These are phyloP conservation scores for Metschnikowia anglica DNA, from an alignment of 805 yeast genomes.

Conservation along the genomic window DNA sequence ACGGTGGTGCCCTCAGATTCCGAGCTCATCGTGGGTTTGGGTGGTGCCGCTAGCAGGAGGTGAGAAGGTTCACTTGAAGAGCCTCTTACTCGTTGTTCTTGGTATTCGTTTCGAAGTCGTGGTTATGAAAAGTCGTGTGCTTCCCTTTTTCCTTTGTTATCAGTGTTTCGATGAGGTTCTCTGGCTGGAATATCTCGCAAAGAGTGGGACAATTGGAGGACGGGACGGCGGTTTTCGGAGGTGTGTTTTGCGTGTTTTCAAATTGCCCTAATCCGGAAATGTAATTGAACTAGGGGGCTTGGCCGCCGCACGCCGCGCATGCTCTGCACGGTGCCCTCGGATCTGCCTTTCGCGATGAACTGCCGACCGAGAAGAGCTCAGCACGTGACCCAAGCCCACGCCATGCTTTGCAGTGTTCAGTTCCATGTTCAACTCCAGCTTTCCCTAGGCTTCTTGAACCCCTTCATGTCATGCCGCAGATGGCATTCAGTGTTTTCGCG, in stretches of 20 bases:
- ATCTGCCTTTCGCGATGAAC: background rate
- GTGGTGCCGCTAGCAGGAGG: no score
- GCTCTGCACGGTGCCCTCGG: background rate
- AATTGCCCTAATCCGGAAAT: slow-evolving; percentile 2
- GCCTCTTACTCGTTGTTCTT: no score
- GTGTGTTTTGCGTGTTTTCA: slow-evolving; percentile 1
- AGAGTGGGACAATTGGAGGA: background rate
- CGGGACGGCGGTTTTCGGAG: background rate
- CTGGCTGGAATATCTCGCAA: no score
- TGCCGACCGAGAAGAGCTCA: background rate
- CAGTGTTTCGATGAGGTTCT: no score
- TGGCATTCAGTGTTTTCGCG: slow-evolving; percentile 9
- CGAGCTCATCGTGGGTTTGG: no score
- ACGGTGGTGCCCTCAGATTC: background rate
- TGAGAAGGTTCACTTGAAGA: no score
- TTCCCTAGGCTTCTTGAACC: background rate
- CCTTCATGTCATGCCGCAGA: slow-evolving; percentile 9
- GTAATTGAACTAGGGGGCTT: slow-evolving; percentile 1
- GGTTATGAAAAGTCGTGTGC: no score
- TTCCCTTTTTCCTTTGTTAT: no score
- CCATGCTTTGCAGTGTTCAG: background rate
- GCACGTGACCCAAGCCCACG: background rate
- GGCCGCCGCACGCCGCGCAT: background rate
- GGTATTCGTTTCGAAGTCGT: no score
- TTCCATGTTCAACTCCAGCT: background rate